Evolutionary conservation across 208 protist genomes (phyloP), one percentile per base, ranked within the genome.

Genomic region (Naegleria lovaniensis): DNA sequence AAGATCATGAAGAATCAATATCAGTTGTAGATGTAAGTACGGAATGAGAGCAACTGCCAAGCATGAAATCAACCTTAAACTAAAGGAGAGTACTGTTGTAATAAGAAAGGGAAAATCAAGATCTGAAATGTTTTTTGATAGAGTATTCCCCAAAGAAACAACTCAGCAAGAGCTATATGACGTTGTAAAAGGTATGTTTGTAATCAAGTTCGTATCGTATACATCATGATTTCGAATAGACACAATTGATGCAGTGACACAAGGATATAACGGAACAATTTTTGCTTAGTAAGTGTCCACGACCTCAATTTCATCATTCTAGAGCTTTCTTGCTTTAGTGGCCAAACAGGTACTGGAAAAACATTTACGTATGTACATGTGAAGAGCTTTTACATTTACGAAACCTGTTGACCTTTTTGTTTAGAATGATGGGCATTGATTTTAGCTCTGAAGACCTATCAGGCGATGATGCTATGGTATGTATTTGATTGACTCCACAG

Each of bases 201-300:
- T n/a, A 96, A 22, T 92, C 96, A 88, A 96, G 51, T 97, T 98
- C 94, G 96, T 97, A 36, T 98, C 97, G 92, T 96, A 96, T 5
- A 96, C 98, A 93, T 98, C 96, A 98, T 55, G 2, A 33, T 41
- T 41, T 7, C 16, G 36, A 19, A 15, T 33, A 84, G 76, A 85
- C 13, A 85, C 40, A 22, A 85, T 85, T 48, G 83, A 40, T 22
- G 83, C 83, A 13, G 83, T 85, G 6, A 48, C 40, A n/a, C 9
- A 85, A 16, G 83, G 83, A 19, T 85, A 85, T 48, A 85, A 85
- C 41, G 83, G 83, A 48, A 85, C 83, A 40, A 33, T 85, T 19
- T 85, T 85, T 85, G 83, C 83, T 51, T 85, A 85, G 83, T 85
- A 85, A 48, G 83, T 85, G 48, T 39, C 25, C 15, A 22, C 29